Percentiles rank a stretch among this genome's conserved stretches.
Evolutionary conservation across 106 monocot genomes (phyloP).

Genomic region (Dendrobium nobile): DNA sequence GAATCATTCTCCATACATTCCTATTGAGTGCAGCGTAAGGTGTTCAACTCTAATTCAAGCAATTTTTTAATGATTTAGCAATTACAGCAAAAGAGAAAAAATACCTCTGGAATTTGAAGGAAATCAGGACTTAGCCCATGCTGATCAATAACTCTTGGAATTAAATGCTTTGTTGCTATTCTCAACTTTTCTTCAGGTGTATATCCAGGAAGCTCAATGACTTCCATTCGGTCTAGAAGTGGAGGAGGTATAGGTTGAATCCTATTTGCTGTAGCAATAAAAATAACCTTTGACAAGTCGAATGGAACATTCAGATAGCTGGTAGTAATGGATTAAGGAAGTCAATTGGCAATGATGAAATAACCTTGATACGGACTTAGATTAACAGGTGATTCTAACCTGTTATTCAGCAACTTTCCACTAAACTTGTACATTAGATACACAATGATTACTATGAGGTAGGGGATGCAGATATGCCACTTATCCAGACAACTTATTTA

Average conservation of each 20-base stretch:
- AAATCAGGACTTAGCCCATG: slow-evolving; percentile 78
- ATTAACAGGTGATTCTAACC: too few species aligned
- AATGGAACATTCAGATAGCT: slow-evolving; percentile 99
- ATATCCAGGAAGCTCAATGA: slow-evolving; percentile 98
- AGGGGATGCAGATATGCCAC: too few species aligned
- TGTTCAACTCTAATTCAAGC: background rate
- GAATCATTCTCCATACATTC: background rate
- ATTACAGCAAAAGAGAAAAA: too few species aligned
- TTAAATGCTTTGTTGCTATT: slow-evolving; percentile 82
- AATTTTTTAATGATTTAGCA: background rate
- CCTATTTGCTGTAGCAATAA: slow-evolving; percentile 96
- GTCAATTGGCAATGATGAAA: background rate
- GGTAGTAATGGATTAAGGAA: slow-evolving; percentile 38
- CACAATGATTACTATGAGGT: too few species aligned
- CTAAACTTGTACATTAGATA: too few species aligned
- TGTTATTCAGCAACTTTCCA: too few species aligned
- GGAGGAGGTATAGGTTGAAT: slow-evolving; percentile 89
- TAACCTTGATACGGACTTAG: too few species aligned
- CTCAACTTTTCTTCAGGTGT: slow-evolving; percentile 95
- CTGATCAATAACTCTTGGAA: slow-evolving; percentile 89
- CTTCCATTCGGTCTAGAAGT: slow-evolving; percentile 95
- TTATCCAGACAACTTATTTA: background rate
- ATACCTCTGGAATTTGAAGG: slow-evolving; percentile 92
- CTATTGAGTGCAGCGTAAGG: background rate
- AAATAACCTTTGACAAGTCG: slow-evolving; percentile 94